phyloP scores from a whole-genome alignment of 1,139 yeast species.

The Saccharomyces hybrid region DNA sequence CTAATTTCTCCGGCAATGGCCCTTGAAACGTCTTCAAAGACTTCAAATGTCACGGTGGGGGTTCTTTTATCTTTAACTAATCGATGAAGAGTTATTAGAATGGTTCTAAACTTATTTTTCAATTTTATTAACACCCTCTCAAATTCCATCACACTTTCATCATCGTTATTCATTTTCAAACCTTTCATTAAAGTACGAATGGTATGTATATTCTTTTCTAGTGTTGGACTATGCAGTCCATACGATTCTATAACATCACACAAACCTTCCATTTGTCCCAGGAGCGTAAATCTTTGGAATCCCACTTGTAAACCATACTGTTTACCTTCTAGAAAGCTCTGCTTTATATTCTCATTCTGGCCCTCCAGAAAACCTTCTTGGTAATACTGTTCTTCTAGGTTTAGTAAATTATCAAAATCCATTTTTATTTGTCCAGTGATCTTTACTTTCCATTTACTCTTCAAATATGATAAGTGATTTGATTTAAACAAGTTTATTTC shows the following conservation, averaged over 20 bases:
- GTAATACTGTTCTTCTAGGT: slow-evolving; percentile 40
- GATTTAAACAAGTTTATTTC: neutral
- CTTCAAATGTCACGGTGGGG: slow-evolving; percentile 20
- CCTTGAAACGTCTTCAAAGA: slow-evolving; percentile 20
- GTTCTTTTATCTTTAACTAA: slow-evolving; percentile 10
- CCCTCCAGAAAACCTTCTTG: slow-evolving; percentile 53
- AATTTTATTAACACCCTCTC: slow-evolving; percentile 41
- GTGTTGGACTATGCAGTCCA: slow-evolving; percentile 9
- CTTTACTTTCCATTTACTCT: neutral
- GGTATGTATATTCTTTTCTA: slow-evolving; percentile 14
- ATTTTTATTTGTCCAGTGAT: slow-evolving; percentile 3
- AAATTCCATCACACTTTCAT: slow-evolving; percentile 41
- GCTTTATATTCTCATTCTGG: slow-evolving; percentile 39
- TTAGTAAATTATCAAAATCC: slow-evolving; percentile 23
- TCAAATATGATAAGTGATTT: neutral
- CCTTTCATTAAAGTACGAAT: slow-evolving; percentile 18
- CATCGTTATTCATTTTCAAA: slow-evolving; percentile 36
- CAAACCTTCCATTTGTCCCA: slow-evolving; percentile 59
- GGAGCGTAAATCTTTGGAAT: slow-evolving; percentile 54
- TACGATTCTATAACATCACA: slow-evolving; percentile 28
- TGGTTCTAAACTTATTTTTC: slow-evolving; percentile 46
- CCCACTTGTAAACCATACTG: slow-evolving; percentile 77
- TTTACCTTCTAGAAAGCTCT: slow-evolving; percentile 63
- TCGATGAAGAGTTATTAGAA: slow-evolving; percentile 30
- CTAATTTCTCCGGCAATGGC: slow-evolving; percentile 26